phyloP scores from a whole-genome alignment of 768 basidiomycete genomes.

The Cubamyces lactineus region DNA sequence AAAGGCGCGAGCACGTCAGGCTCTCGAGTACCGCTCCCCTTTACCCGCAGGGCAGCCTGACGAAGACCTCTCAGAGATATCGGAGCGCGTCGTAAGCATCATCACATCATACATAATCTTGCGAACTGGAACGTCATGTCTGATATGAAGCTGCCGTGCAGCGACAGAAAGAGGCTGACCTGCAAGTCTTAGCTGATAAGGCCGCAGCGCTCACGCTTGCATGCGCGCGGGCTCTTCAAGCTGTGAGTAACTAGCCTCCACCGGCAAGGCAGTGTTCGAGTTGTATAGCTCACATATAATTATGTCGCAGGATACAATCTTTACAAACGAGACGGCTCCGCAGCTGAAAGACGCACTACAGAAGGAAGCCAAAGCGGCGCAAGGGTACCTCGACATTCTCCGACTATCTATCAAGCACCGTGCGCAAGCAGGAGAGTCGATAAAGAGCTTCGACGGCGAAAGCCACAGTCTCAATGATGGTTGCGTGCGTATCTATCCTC shows the following conservation, averaged over 20 bases:
- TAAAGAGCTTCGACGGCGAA: too few relatives aligned
- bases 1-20: background rate
- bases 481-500: constrained; percentile 2
- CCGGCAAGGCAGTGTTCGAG: too few relatives aligned
- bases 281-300: background rate
- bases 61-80: background rate
- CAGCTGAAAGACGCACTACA: constrained; percentile 5
- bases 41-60: background rate
- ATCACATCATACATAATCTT: background rate
- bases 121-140: background rate
- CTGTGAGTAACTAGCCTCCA: background rate
- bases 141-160: background rate
- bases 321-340: constrained; percentile 10
- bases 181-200: constrained; percentile 16
- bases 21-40: constrained; percentile 16
- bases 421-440: too few relatives aligned
- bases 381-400: constrained; percentile 21
- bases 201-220: constrained; percentile 11
- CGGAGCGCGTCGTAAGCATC: constrained; percentile 8
- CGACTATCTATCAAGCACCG: constrained; percentile 21
- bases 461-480: background rate
- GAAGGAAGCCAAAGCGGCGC: constrained; percentile 3
- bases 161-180: constrained; percentile 14
- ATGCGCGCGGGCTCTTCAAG: constrained; percentile 9
- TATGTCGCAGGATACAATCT: background rate